These are phyloP conservation scores for Vitis hybrid DNA, from an alignment of 177 flowering plant species.

Conservation along the genomic window DNA sequence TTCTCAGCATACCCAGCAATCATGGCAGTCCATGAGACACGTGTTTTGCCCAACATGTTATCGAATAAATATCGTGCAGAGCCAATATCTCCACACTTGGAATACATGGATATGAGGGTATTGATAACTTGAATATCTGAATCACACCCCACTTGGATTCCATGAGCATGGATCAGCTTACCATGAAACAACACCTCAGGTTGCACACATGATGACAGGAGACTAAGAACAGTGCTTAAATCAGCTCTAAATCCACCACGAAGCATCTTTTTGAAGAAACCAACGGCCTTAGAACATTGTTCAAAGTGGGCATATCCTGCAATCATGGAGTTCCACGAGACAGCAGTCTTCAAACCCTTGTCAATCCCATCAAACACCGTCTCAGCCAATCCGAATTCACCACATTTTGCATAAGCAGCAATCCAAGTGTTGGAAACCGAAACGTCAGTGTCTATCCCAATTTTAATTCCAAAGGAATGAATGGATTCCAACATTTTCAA, in stretches of 20 bases:
- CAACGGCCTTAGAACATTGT: slow-evolving; percentile 24
- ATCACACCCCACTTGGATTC: slow-evolving; percentile 44
- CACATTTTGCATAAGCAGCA: slow-evolving; percentile 55
- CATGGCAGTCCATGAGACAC: slow-evolving; percentile 68
- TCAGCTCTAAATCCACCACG: slow-evolving; percentile 45
- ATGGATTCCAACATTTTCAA: slow-evolving; percentile 25
- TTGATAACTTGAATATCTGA: slow-evolving; percentile 38
- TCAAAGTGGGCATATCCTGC: slow-evolving; percentile 37
- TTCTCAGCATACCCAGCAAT: slow-evolving; percentile 57
- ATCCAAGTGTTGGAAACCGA: slow-evolving; percentile 63
- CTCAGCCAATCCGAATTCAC: slow-evolving; percentile 43
- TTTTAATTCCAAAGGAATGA: slow-evolving; percentile 45
- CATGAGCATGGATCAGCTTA: slow-evolving; percentile 47
- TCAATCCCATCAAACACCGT: slow-evolving; percentile 42
- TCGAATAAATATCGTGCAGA: slow-evolving; percentile 51
- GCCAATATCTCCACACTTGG: slow-evolving; percentile 49
- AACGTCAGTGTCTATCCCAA: slow-evolving; percentile 39
- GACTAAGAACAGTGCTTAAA: slow-evolving; percentile 47
- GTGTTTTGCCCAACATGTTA: slow-evolving; percentile 36
- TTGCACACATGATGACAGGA: slow-evolving; percentile 42
- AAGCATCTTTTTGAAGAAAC: slow-evolving; percentile 38
- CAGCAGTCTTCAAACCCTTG: slow-evolving; percentile 27
- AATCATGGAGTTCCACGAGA: slow-evolving; percentile 74
- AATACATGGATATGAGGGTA: slow-evolving; percentile 68
- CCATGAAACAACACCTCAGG: slow-evolving; percentile 35